Conservation (phyloP, 768 basidiomycete species). For the Filobasidium wieringae region DNA sequence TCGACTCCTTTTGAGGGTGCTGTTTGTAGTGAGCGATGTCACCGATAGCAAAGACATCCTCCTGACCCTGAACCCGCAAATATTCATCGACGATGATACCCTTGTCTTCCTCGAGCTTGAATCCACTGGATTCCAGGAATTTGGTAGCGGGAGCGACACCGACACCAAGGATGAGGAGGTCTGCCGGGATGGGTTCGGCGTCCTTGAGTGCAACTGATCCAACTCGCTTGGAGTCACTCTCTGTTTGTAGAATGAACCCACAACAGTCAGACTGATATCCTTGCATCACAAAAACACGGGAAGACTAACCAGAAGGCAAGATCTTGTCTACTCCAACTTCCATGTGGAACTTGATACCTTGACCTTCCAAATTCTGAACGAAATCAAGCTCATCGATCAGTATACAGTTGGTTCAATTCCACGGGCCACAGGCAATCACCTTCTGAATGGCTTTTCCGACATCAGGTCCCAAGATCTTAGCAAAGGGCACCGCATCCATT, state of each 20-base stretch:
- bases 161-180: conserved; percentile 72
- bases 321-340: conserved; percentile 57
- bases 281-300: no score
- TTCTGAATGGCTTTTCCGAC: conserved; percentile 67
- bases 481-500: conserved; percentile 68
- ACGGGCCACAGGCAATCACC: conserved; percentile 39
- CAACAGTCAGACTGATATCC: no score
- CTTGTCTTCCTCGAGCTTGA: conserved; percentile 57
- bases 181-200: conserved; percentile 55
- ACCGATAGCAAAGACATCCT: conserved; percentile 42
- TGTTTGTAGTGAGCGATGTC: conserved; percentile 75
- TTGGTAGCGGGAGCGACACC: conserved; percentile 74
- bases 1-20: conserved; percentile 53
- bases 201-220: conserved; percentile 55
- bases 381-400: neutral
- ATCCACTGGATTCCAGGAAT: conserved; percentile 56
- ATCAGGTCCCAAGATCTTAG: conserved; percentile 64
- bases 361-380: conserved; percentile 59
- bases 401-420: neutral
- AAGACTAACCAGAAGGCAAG: conserved; percentile 44
- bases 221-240: conserved; percentile 46
- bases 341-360: conserved; percentile 79
- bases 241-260: neutral
- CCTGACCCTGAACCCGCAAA: conserved; percentile 46
- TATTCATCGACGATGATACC: conserved; percentile 67